Base-by-base conservation (phyloP, 1,284 basidiomycete genomes). In the Schizopora paradoxa region DNA sequence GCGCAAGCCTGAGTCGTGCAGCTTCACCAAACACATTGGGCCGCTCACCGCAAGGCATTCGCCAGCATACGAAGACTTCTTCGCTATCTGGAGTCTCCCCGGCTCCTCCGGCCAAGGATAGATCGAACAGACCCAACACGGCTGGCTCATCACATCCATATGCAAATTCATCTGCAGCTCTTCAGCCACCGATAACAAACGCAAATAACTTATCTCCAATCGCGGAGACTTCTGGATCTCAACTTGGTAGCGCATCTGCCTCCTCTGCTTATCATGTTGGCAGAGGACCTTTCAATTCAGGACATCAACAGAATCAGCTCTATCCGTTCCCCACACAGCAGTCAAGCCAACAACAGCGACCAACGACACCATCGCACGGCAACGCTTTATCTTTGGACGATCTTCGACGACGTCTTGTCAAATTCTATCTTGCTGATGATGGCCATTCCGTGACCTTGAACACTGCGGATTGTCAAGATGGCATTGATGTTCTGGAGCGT, bases 391-490 rank as follows among this genome's bases (percentile, higher is more conserved):
- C 85, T 0, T 65, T 89, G 18, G 86, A 91, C 48, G 88, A 92
- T 54, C 69, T 93, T 40, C 73, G 84, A 36, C 73, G 83, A 41
- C 88, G 87, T 61, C 67, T 91, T 11, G 82, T 96, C 59, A 95
- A 91, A 62, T 94, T 96, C 61, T 72, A 82, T 34, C 72, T 91
- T 41, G 81, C 83, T 2, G 91, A 91, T 16, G 86, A 89, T 40
- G 37, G 37, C 66, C 76, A 83, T 43, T 82, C 84, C 18, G 76
- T 76, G 35, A 86, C 84, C 0, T 79, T 97, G 50, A 84, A 93
- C 58, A 82, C 91, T 8, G 76, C 79, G 1, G 79, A 85, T 37
- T 92, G 87, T 57, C 70, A 72, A 1, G 82, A 82, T 28, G 91
- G 90, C 3, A 74, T 86, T 1, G 91, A 96, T 56, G 78, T 96